Base-by-base conservation (phyloP, 257 asterid genomes). In the Apocynum venetum region DNA sequence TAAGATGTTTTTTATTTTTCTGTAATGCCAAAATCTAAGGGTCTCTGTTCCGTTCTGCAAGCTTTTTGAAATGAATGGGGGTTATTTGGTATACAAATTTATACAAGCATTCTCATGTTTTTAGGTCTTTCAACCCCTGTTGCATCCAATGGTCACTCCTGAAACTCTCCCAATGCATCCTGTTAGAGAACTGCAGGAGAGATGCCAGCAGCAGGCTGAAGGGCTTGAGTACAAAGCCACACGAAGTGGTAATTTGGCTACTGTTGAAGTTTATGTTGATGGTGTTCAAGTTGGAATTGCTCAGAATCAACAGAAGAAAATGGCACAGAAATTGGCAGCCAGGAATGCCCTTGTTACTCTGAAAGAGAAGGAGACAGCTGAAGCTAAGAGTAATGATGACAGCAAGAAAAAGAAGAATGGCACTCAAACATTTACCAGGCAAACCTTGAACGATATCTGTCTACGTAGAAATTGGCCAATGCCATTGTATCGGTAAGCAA, bases 81-180 rank as follows among this genome's bases (percentile, higher is more conserved):
- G n/a, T 7, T 1, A 8, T 48, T 76, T 65, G 41, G 31, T 40
- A 53, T 60, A 31, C 43, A 49, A 36, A 12, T 44, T 73, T 46
- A 60, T 77, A 38, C 40, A 20, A 65, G 13, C 17, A 38, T 64
- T 51, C 48, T 20, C 80, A 31, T 72, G 47, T 46, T 75, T 64
- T 60, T 78, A 96, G 99, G 98, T 91, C n/a, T 93, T 96, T 68
- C 97, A 88, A 80, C 99, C 99, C 15, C 77, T 96, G 74, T 76
- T 96, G 92, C 77, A 93, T 80, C 99, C 99, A 63, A 91, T 96
- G 97, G 99, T 96, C 72, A 96, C 99, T 59, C 99, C 98, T 35
- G 97, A 93, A 81, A 96, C 99, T n/a, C 97, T 96, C 73, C 99
- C 98, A 19, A 96, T 96, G 97, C 98, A 96, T 83, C 99, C 97